Evolutionary conservation across 805 yeast genomes (phyloP).

Genomic region (Lipomyces yamanashiensis): DNA sequence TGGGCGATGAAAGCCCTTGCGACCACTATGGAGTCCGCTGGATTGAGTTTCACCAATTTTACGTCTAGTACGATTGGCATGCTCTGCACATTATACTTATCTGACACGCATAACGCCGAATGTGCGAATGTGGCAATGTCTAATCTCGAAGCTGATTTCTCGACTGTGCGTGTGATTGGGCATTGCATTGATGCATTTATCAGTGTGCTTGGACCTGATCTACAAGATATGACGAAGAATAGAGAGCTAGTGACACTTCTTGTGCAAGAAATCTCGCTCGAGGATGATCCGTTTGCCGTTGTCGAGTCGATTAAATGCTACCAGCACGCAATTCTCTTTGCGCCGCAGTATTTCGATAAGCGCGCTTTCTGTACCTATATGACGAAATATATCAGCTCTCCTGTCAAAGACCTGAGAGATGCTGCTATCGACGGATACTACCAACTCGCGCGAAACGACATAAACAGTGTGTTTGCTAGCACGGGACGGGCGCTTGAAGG

Average conservation of each 20-base stretch:
- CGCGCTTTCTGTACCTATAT: slow-evolving; percentile 41
- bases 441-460: slow-evolving; percentile 61
- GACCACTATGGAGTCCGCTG: slow-evolving; percentile 60
- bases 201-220: slow-evolving; percentile 63
- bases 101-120: slow-evolving; percentile 58
- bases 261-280: slow-evolving; percentile 47
- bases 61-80: slow-evolving; percentile 53
- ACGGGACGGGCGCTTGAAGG: slow-evolving; percentile 53
- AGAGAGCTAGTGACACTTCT: slow-evolving; percentile 45
- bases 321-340: slow-evolving; percentile 57
- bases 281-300: slow-evolving; percentile 42
- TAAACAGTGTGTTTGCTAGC: slow-evolving; percentile 50
- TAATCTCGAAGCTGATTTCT: slow-evolving; percentile 54
- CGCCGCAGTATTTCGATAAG: slow-evolving; percentile 46
- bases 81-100: slow-evolving; percentile 49
- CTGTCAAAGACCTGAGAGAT: slow-evolving; percentile 39
- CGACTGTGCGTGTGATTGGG: slow-evolving; percentile 53
- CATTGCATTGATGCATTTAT: slow-evolving; percentile 54
- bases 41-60: slow-evolving; percentile 51
- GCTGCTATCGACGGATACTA: slow-evolving; percentile 61
- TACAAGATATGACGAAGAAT: slow-evolving; percentile 40
- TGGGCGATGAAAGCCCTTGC: slow-evolving; percentile 69
- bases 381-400: slow-evolving; percentile 27
- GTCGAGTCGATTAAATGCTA: slow-evolving; percentile 50
- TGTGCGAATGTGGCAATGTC: slow-evolving; percentile 53